A percentile compares a stretch with the other conserved stretches of the same genome.
Conservation (phyloP, 768 basidiomycete genomes). For the Fomitopsis pulvina region DNA sequence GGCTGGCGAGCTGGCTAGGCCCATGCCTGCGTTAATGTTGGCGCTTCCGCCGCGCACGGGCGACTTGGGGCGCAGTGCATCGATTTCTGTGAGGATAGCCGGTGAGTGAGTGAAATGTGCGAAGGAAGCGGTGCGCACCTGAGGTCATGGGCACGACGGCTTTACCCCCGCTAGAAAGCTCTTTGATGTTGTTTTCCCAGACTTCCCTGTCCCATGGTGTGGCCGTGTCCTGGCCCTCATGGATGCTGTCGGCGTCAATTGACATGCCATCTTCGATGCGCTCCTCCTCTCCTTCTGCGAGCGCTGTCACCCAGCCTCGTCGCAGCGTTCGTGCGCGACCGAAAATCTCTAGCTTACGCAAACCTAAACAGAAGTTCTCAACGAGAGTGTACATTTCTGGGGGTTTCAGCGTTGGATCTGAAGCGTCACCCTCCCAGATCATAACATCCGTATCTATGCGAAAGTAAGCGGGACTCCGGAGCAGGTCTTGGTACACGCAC, state of each 20-base stretch:
- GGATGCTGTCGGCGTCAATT: constrained; percentile 21
- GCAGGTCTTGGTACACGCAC: constrained; percentile 38
- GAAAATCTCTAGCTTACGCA: constrained; percentile 87
- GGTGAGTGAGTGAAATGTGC: constrained; percentile 6
- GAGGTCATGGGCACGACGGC: constrained; percentile 63
- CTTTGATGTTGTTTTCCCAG: constrained; percentile 61
- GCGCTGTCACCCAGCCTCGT: constrained; percentile 89
- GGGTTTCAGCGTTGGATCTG: constrained; percentile 81
- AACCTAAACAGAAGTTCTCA: constrained; percentile 96
- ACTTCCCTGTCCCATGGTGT: constrained; percentile 52
- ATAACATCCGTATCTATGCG: constrained; percentile 86
- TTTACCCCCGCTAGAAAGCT: constrained; percentile 47
- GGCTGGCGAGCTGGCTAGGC: neutral
- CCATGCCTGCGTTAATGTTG: constrained; percentile 20
- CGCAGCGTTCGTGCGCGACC: constrained; percentile 64
- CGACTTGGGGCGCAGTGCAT: constrained; percentile 79
- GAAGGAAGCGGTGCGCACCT: constrained; percentile 21
- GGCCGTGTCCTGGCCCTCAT: constrained; percentile 20
- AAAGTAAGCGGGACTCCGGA: constrained; percentile 6
- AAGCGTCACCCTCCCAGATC: constrained; percentile 89
- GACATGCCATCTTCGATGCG: constrained; percentile 33
- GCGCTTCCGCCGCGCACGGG: constrained; percentile 44
- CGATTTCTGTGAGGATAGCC: constrained; percentile 49
- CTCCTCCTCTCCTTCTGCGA: constrained; percentile 57
- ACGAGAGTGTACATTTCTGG: constrained; percentile 95